These are phyloP conservation scores for Diaporthe australafricana DNA, from an alignment of 2,329 filamentous ascomycete genomes.

Conservation along the genomic window DNA sequence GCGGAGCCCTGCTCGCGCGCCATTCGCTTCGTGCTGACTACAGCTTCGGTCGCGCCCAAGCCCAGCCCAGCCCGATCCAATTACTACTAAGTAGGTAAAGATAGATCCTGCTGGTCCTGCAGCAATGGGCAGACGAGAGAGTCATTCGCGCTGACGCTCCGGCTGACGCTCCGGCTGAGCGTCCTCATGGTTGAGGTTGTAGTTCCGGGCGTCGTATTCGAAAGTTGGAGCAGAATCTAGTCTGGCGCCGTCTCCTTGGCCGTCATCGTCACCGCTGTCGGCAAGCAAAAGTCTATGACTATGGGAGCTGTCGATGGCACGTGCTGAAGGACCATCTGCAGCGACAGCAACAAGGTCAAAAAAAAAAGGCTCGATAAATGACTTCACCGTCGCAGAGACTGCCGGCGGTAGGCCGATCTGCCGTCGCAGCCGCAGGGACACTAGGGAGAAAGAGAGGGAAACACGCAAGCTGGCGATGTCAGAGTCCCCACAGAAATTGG, in stretches of 20 bases:
- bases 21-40: slow-evolving; percentile 22
- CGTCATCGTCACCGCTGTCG: slow-evolving; percentile 8
- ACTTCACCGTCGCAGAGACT: background rate
- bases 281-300: background rate
- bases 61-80: background rate
- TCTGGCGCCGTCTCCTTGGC: background rate
- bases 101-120: background rate
- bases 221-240: slow-evolving; percentile 2
- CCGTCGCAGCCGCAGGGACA: background rate
- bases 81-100: too few species aligned
- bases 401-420: slow-evolving; percentile 1
- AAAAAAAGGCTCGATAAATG: background rate
- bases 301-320: background rate
- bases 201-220: background rate
- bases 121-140: background rate
- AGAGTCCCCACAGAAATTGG: background rate
- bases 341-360: background rate
- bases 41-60: slow-evolving; percentile 1
- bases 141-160: background rate
- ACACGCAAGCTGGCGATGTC: slow-evolving; percentile 22
- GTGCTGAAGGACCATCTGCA: slow-evolving; percentile 20
- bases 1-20: background rate
- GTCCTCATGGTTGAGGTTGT: background rate
- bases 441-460: background rate
- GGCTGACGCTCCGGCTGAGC: background rate